These are phyloP conservation scores for Hygrophorus pudorinus DNA, from an alignment of 768 basidiomycete species.

Conservation along the genomic window DNA sequence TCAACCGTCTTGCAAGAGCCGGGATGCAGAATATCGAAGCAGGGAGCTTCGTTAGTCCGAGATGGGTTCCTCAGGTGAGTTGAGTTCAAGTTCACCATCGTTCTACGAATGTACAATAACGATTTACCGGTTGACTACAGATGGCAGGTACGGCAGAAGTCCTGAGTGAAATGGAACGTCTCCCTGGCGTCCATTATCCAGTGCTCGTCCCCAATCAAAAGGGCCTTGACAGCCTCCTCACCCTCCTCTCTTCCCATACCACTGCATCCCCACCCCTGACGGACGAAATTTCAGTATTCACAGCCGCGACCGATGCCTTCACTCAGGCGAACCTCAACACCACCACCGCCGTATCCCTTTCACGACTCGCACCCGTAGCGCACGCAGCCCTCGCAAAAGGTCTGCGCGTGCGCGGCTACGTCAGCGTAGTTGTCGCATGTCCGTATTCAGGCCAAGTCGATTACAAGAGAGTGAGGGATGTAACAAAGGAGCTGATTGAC, in stretches of 20 bases:
- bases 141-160: slow-evolving; percentile 85
- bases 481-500: slow-evolving; percentile 60
- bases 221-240: slow-evolving; percentile 60
- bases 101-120: slow-evolving; percentile 1
- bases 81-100: too few relatives aligned
- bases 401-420: slow-evolving; percentile 73
- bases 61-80: slow-evolving; percentile 85
- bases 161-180: slow-evolving; percentile 43
- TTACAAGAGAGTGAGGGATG: slow-evolving; percentile 50
- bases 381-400: slow-evolving; percentile 48
- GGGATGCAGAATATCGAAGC: slow-evolving; percentile 68
- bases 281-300: slow-evolving; percentile 84
- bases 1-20: slow-evolving; percentile 60
- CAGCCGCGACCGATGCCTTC: slow-evolving; percentile 83
- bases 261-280: slow-evolving; percentile 32
- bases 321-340: slow-evolving; percentile 78
- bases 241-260: slow-evolving; percentile 31
- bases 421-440: slow-evolving; percentile 75
- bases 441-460: slow-evolving; percentile 80
- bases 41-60: slow-evolving; percentile 87
- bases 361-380: slow-evolving; percentile 51
- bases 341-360: slow-evolving; percentile 60
- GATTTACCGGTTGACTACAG: slow-evolving; percentile 24
- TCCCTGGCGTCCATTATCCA: slow-evolving; percentile 54
- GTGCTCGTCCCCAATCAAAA: slow-evolving; percentile 77